A percentile compares a stretch with the other conserved stretches of the same genome.
Conservation (phyloP, 441 rosid species). For the Syzygium syzygioides region DNA sequence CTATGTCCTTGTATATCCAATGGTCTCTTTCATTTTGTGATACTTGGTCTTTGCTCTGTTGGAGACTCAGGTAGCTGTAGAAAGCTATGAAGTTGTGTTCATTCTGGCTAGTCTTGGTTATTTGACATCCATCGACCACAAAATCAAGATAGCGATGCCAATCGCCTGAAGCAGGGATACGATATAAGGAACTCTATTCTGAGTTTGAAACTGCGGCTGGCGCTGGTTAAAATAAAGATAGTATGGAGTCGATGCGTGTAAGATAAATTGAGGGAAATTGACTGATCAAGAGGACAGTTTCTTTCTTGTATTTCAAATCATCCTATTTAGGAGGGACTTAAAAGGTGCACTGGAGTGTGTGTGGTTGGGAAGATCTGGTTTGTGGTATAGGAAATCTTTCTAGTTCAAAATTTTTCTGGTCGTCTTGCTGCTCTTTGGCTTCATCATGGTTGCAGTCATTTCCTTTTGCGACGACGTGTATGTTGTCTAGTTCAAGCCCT, state of each 20-base stretch:
- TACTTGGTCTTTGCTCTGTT: neutral
- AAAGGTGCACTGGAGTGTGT: neutral
- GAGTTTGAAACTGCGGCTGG: neutral
- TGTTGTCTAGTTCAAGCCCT: neutral
- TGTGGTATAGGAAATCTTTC: neutral
- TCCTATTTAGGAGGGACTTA: neutral
- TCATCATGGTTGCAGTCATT: neutral
- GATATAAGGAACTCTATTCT: neutral
- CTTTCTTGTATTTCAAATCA: neutral
- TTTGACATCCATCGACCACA: neutral
- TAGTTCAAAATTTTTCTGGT: neutral
- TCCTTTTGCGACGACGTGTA: neutral
- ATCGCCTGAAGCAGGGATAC: neutral
- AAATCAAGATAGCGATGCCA: neutral
- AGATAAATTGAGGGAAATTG: neutral
- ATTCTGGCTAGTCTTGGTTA: neutral
- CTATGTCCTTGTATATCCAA: neutral
- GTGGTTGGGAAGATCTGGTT: neutral
- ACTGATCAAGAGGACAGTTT: neutral
- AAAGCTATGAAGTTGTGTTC: neutral
- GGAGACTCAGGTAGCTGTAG: neutral
- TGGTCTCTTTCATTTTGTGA: neutral
- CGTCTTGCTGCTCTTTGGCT: neutral
- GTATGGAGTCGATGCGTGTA: neutral
- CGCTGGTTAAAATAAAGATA: neutral